Evolutionary conservation across 2,329 filamentous ascomycete genomes (phyloP).

Genomic region (Xylaria sp.): DNA sequence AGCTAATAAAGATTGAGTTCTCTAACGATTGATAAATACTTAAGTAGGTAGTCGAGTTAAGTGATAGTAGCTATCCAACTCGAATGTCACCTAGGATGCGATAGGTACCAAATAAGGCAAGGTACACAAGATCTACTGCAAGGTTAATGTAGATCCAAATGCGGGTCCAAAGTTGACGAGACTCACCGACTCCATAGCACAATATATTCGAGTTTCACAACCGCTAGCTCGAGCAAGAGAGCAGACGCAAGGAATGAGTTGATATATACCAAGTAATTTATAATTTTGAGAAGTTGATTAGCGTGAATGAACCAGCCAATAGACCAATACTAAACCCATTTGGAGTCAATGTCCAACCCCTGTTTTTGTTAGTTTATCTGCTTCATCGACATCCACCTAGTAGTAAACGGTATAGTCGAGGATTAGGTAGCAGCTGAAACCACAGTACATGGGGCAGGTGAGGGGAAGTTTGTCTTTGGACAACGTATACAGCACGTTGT

Average conservation of each 20-base stretch:
- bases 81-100: not conserved
- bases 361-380: not conserved
- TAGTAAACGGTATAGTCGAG: not conserved
- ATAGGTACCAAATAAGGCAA: conserved; percentile 10
- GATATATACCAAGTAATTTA: not conserved
- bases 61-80: not conserved
- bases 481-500: not conserved
- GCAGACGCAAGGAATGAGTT: not conserved
- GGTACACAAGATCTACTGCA: conserved; percentile 25
- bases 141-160: conserved; percentile 20
- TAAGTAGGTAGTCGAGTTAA: not conserved
- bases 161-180: not conserved
- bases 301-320: not conserved
- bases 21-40: not conserved
- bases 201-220: not conserved
- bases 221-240: not conserved
- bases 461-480: too few species aligned
- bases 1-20: not conserved
- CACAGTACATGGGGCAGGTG: not conserved
- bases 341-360: too few species aligned
- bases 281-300: not conserved
- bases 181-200: conserved; percentile 21
- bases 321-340: not conserved
- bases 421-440: not conserved
- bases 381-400: not conserved